Evolutionary conservation across 345 rosid species (phyloP), one percentile per base, ranked within the genome.

Genomic region (Hypericum androsaemum): DNA sequence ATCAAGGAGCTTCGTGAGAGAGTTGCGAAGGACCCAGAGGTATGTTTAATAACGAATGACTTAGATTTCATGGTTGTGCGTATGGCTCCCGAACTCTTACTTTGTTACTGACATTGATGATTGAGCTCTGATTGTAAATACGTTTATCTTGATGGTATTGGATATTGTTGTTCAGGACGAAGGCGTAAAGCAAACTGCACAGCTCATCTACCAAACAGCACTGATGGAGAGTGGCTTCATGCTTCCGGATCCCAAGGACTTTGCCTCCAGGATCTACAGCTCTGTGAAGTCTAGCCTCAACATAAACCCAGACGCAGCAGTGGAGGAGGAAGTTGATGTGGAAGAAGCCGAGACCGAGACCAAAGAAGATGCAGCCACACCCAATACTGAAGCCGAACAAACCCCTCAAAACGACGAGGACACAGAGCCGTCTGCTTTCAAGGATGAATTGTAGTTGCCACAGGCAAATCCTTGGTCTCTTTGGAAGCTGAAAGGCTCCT

Each of bases 191-290:
- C 76, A 81, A 64, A 92, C 88, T 6, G 97, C 94, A 6, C 84
- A 73, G 43, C 95, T 92, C 57, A 75, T 92, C 64, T 85, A 92
- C 80, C 96, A 88, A 64, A 88, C 97, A 0, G 94, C 98, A 12
- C 77, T 88, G 13, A 74, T 92, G 82, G 98, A 92, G 83, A 92
- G 97, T 65, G 98, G 98, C 51, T 92, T 88, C 73, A 42, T 71
- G 52, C 78, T 75, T 49, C 61, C 11, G 0, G 94, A 92, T 57
- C 97, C 97, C 6, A 88, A 88, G 64, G 97, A 81, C 57, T 92
- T 92, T 39, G 95, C 98, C 8, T 83, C 79, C 22, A 75, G 81
- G n/a, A 85, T 88, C 53, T 88, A 88, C 62, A 64, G 66, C 77
- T 78, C 97, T 0, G 90, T 92, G 54, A 88, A 83, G 66, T 69